A percentile compares a stretch with the other conserved stretches of the same genome.
Conservation (phyloP, 164 flowering plant genomes). For the Litsea cubeba region DNA sequence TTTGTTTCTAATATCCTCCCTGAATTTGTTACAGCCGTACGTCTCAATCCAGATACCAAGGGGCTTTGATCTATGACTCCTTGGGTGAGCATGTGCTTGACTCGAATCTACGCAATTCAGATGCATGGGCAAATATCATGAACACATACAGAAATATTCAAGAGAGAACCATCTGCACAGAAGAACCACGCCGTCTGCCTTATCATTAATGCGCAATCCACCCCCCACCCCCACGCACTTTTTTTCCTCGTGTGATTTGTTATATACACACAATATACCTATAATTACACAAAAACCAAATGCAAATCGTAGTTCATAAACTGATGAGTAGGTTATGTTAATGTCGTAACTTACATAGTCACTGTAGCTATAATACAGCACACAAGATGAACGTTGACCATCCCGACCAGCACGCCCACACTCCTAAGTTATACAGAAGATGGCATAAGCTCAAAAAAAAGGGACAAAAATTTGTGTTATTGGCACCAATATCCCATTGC, state of each 20-base stretch:
- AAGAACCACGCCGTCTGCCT: not conserved
- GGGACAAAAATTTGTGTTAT: not conserved
- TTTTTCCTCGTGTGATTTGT: not conserved
- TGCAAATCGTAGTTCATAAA: not conserved
- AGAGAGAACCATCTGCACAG: not conserved
- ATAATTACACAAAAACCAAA: not conserved
- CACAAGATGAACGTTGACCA: slow-evolving; percentile 91
- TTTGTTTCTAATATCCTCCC: slow-evolving; percentile 78
- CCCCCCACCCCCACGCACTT: no score
- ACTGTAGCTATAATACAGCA: slow-evolving; percentile 85
- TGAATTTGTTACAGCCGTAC: slow-evolving; percentile 31
- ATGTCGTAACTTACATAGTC: slow-evolving; percentile 70
- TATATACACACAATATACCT: not conserved
- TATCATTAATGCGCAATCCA: no score
- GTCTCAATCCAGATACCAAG: slow-evolving; percentile 39
- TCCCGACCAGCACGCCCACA: slow-evolving; percentile 99
- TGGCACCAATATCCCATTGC: not conserved
- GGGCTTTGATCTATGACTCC: slow-evolving; percentile 74
- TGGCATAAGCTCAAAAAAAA: not conserved
- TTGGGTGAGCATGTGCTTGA: slow-evolving; percentile 93
- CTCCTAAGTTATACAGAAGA: slow-evolving; percentile 45
- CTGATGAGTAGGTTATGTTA: not conserved
- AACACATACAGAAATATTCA: not conserved
- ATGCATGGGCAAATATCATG: not conserved
- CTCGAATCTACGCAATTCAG: slow-evolving; percentile 57